Evolutionary conservation across 202 grass and related monocot genomes (phyloP).

Genomic region (Bolboschoenoplectus hybrid): DNA sequence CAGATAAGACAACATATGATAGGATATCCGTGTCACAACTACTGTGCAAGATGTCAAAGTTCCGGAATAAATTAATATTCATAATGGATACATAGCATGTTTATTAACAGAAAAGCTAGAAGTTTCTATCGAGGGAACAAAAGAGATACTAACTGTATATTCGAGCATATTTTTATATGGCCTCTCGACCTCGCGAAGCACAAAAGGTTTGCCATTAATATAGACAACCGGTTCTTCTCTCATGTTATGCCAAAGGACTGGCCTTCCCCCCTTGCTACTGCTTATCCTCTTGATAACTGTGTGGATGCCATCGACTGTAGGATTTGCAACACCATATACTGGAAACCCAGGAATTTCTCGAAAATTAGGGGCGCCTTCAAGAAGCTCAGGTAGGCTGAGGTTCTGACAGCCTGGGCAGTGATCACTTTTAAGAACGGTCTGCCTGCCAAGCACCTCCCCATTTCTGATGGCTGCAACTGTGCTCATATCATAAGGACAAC

Average conservation of each 20-base stretch:
- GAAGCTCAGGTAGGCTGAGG: conserved; percentile 80
- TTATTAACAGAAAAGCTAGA: conserved; percentile 32
- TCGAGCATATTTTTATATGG: conserved; percentile 99
- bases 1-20: background rate
- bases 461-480: conserved; percentile 88
- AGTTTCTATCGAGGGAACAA: conserved; percentile 36
- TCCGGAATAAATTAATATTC: background rate
- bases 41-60: background rate
- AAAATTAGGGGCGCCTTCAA: conserved; percentile 99
- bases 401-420: conserved; percentile 97
- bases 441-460: conserved; percentile 97
- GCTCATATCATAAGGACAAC: conserved; percentile 71
- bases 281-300: conserved; percentile 77
- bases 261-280: conserved; percentile 74
- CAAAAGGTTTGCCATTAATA: conserved; percentile 97
- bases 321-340: conserved; percentile 98
- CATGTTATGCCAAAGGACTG: conserved; percentile 99
- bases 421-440: conserved; percentile 96
- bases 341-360: conserved; percentile 83
- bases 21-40: background rate
- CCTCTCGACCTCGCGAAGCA: conserved; percentile 96
- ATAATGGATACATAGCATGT: conserved; percentile 15
- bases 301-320: conserved; percentile 87
- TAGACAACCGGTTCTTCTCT: conserved; percentile 99
- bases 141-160: conserved; percentile 69